Base-by-base conservation (phyloP, 331 rosid genomes). In the Prunus yedoensis region DNA sequence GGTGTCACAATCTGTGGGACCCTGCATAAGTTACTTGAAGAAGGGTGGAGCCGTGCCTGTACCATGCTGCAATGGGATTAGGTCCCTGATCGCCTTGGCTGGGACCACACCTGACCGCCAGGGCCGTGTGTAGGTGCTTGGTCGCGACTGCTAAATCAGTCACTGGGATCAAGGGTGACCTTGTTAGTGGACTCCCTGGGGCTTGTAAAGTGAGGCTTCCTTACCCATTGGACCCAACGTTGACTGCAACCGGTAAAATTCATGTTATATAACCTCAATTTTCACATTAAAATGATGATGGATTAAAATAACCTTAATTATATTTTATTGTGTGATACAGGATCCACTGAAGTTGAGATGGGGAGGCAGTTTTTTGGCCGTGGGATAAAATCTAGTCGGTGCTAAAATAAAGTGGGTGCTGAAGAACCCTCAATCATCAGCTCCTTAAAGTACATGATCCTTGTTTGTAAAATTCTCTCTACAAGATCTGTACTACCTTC, bases 121-220 rank as follows among this genome's bases (percentile, higher is more conserved):
- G 66, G 3, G n/a, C 32, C 23, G 70, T 28, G 51, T 70, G 71
- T 38, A 4, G 43, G 8, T 77, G 81, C 57, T 51, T 77, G 47
- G 73, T 54, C 32, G 8, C 14, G 1, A 41, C 38, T 10, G 67
- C 73, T 54, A 6, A 18, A 25, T 1, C 3, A 65, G 1, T 20
- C 30, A 2, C 12, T 0, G 58, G 66, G 0, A 1, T 66, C n/a
- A 23, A 11, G 4, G 47, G 27, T 11, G 16, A 35, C 8, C 68
- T 66, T 56, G 18, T 45, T 8, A 20, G 49, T 56, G 50, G 60
- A 7, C 66, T 65, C 45, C 73, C 73, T 0, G 18, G 5, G 15
- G 18, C 4, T 3, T 52, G 79, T 11, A 52, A 27, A 17, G 47
- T 75, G 20, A 38, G 13, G 12, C 15, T 75, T 51, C 54, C 79